These are phyloP conservation scores for Xylariales sp. DNA, from an alignment of 2,329 filamentous ascomycete species.

Conservation along the genomic window DNA sequence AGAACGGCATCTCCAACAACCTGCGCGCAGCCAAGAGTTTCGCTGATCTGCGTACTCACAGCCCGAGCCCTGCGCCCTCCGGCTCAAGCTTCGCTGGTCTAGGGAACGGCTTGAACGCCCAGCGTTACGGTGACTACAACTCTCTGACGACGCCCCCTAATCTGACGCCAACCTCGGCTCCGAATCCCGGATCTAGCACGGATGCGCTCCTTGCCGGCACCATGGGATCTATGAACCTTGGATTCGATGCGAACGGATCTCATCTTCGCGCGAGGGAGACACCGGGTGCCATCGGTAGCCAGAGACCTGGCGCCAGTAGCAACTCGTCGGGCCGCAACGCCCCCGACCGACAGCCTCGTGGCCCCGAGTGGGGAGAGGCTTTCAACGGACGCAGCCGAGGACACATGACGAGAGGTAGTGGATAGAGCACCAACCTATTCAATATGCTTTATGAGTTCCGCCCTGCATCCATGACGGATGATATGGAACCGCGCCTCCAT, in stretches of 20 bases:
- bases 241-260: constrained; percentile 39
- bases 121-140: constrained; percentile 26
- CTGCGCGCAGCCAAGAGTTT: constrained; percentile 94
- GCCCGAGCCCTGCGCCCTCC: constrained; percentile 86
- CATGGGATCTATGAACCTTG: constrained; percentile 43
- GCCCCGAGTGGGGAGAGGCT: constrained; percentile 56
- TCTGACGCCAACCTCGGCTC: constrained; percentile 27
- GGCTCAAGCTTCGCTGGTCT: constrained; percentile 71
- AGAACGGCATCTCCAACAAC: constrained; percentile 65
- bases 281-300: constrained; percentile 62
- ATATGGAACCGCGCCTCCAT: too few relatives aligned
- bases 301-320: constrained; percentile 50
- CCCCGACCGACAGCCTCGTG: constrained; percentile 60
- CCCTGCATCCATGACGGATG: too few relatives aligned
- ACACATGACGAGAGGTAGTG: constrained; percentile 58
- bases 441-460: too few relatives aligned
- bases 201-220: constrained; percentile 26
- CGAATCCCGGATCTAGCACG: constrained; percentile 24
- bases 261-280: constrained; percentile 40
- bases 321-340: constrained; percentile 34
- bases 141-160: constrained; percentile 27
- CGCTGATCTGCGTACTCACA: constrained; percentile 90
- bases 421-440: constrained; percentile 42
- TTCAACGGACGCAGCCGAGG: constrained; percentile 53
- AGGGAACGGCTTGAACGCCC: constrained; percentile 39